Conservation (phyloP, 352 stramenopile genomes). For the Nothophytophthora sp. region DNA sequence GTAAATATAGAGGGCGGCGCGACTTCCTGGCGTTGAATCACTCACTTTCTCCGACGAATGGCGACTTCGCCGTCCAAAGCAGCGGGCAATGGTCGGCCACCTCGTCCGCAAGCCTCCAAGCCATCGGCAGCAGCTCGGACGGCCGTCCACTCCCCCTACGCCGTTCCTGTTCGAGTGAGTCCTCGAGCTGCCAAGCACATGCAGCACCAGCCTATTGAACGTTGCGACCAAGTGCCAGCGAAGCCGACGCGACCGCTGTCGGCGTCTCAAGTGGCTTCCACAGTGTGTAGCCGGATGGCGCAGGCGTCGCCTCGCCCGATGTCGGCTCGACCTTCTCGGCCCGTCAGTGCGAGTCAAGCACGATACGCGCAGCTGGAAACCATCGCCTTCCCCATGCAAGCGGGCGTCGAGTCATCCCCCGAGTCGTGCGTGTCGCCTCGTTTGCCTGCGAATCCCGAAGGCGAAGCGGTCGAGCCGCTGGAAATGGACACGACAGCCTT, state of each 20-base stretch:
- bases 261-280: constrained; percentile 27
- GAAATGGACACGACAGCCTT: constrained; percentile 23
- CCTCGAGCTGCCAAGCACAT: constrained; percentile 30
- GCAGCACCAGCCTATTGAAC: constrained; percentile 3
- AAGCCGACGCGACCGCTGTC: constrained; percentile 42
- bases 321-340: constrained; percentile 30
- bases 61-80: not conserved
- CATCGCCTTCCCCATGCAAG: constrained; percentile 32
- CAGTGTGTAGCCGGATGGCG: constrained; percentile 18
- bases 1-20: constrained; percentile 20
- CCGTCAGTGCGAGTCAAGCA: constrained; percentile 41
- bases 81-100: constrained; percentile 12
- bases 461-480: constrained; percentile 2
- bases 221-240: not conserved
- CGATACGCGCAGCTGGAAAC: constrained; percentile 28
- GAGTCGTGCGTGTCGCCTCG: too few relatives aligned
- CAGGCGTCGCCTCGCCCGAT: constrained; percentile 9
- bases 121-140: constrained; percentile 15
- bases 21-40: not conserved
- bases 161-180: constrained; percentile 22
- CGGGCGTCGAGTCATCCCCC: too few relatives aligned
- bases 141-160: constrained; percentile 21
- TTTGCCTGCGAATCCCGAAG: constrained; percentile 8
- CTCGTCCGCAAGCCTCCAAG: constrained; percentile 22
- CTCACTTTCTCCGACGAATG: constrained; percentile 9